Evolutionary conservation across 768 basidiomycete genomes (phyloP).

Genomic region (Lentinula sp.): DNA sequence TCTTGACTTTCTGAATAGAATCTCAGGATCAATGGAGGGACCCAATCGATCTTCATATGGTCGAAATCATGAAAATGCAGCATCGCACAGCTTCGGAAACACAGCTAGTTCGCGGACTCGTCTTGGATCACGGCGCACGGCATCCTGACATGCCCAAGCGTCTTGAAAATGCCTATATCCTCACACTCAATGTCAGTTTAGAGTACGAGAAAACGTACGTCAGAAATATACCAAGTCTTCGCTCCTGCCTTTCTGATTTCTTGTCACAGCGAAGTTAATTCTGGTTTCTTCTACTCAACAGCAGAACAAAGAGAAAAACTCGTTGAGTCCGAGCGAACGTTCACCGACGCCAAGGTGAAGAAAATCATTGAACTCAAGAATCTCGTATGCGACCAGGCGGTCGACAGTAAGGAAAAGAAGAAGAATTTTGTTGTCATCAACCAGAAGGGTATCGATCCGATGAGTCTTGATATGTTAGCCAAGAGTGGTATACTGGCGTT

Average conservation of each 20-base stretch:
- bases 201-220: slow-evolving; percentile 99
- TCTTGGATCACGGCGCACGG: slow-evolving; percentile 94
- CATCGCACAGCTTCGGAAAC: slow-evolving; percentile 98
- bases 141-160: slow-evolving; percentile 99
- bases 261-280: slow-evolving; percentile 86
- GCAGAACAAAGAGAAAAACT: slow-evolving; percentile 98
- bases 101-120: slow-evolving; percentile 89
- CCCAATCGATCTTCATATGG: slow-evolving; percentile 98
- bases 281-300: slow-evolving; percentile 98
- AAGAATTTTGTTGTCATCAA: slow-evolving; percentile 95
- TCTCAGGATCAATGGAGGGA: slow-evolving; percentile 67
- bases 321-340: slow-evolving; percentile 92
- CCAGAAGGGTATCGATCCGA: slow-evolving; percentile 98
- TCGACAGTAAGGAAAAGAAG: slow-evolving; percentile 73
- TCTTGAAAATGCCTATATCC: slow-evolving; percentile 90
- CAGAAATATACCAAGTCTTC: background rate
- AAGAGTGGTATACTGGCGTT: slow-evolving; percentile 96
- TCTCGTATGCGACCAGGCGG: slow-evolving; percentile 88
- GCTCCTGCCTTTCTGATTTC: slow-evolving; percentile 12
- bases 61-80: slow-evolving; percentile 99
- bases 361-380: slow-evolving; percentile 98
- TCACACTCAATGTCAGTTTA: slow-evolving; percentile 94
- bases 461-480: slow-evolving; percentile 90
- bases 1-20: slow-evolving; percentile 27
- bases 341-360: slow-evolving; percentile 89